Evolutionary conservation across 2,329 filamentous ascomycete species (phyloP).

Genomic region (Fusarium equiseti): DNA sequence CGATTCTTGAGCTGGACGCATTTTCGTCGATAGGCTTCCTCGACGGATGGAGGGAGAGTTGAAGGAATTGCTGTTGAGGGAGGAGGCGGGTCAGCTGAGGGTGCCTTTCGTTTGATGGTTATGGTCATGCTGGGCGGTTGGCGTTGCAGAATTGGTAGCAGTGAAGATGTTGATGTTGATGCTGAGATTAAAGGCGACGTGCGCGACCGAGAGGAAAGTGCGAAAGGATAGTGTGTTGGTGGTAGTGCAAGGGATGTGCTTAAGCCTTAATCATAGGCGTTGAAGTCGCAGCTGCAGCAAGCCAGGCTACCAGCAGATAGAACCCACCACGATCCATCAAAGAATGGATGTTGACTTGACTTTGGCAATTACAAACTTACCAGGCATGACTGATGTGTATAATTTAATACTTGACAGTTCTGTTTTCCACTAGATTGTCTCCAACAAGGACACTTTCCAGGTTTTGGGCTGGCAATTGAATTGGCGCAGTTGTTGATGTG

Average conservation of each 20-base stretch:
- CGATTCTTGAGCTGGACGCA: conserved; percentile 94
- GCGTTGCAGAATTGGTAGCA: conserved; percentile 20
- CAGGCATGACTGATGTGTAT: conserved; percentile 33
- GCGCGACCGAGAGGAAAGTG: conserved; percentile 15
- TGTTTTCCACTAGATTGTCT: background rate
- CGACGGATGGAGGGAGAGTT: conserved; percentile 85
- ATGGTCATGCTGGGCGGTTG: conserved; percentile 48
- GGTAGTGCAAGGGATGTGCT: conserved; percentile 34
- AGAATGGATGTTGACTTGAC: background rate
- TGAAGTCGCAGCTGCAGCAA: conserved; percentile 23
- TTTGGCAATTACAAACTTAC: conserved; percentile 22
- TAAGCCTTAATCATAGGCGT: conserved; percentile 29
- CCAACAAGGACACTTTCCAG: background rate
- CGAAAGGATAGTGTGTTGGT: conserved; percentile 7
- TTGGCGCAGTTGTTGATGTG: conserved; percentile 18
- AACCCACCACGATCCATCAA: conserved; percentile 30
- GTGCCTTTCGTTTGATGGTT: conserved; percentile 52
- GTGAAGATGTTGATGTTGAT: conserved; percentile 10
- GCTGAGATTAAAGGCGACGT: conserved; percentile 2
- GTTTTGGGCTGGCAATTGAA: background rate
- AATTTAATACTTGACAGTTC: conserved; percentile 4
- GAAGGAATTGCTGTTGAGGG: conserved; percentile 64
- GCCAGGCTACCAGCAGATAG: conserved; percentile 28
- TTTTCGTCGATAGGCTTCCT: conserved; percentile 96
- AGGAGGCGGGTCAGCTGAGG: conserved; percentile 53